These are phyloP conservation scores for Filosporella fistucella DNA, from an alignment of 495 filamentous ascomycete genomes.

Conservation along the genomic window DNA sequence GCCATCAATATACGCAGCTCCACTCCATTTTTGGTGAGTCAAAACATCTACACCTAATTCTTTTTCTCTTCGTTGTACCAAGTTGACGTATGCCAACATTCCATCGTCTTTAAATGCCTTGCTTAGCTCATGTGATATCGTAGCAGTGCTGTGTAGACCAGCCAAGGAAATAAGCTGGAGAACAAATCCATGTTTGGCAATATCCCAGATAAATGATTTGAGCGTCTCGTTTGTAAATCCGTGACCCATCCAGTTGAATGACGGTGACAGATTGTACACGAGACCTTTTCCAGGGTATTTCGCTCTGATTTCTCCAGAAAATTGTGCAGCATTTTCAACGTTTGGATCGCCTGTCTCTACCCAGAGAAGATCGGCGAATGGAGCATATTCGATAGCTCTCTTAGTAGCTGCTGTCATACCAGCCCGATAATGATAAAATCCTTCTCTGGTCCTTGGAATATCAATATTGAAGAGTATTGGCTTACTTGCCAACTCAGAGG, in stretches of 20 bases:
- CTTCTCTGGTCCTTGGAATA: slow-evolving; percentile 88
- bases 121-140: slow-evolving; percentile 81
- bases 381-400: slow-evolving; percentile 83
- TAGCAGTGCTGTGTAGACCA: slow-evolving; percentile 84
- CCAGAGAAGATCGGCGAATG: slow-evolving; percentile 94
- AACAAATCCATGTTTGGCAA: slow-evolving; percentile 89
- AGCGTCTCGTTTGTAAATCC: slow-evolving; percentile 78
- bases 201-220: slow-evolving; percentile 90
- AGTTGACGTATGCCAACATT: slow-evolving; percentile 92
- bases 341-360: slow-evolving; percentile 89
- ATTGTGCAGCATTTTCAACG: slow-evolving; percentile 67
- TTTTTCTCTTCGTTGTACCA: slow-evolving; percentile 86
- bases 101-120: slow-evolving; percentile 80
- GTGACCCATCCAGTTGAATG: slow-evolving; percentile 97
- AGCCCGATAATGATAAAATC: slow-evolving; percentile 91
- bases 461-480: slow-evolving; percentile 86
- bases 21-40: slow-evolving; percentile 98
- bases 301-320: slow-evolving; percentile 68
- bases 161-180: slow-evolving; percentile 91
- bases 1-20: slow-evolving; percentile 87
- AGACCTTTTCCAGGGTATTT: slow-evolving; percentile 73
- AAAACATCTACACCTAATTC: slow-evolving; percentile 90
- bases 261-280: slow-evolving; percentile 93
- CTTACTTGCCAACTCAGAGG: slow-evolving; percentile 54
- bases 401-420: slow-evolving; percentile 89